Percentiles rank a stretch among this genome's conserved stretches.
These are phyloP conservation scores for Musa itinerans DNA, from an alignment of 176 grass and related monocot species.

Conservation along the genomic window DNA sequence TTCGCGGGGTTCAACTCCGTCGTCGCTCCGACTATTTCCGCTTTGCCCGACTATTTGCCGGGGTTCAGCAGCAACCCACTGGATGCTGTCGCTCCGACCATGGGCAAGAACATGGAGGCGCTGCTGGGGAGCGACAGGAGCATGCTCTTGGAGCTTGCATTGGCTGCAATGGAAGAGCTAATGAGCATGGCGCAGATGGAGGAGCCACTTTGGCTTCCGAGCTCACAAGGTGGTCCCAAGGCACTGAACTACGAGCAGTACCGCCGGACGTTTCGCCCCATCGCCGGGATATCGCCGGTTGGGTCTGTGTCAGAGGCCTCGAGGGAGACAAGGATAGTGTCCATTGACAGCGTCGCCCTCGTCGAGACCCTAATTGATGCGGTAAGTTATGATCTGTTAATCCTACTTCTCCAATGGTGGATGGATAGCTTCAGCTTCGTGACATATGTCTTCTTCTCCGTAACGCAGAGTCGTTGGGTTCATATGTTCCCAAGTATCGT, in stretches of 20 bases:
- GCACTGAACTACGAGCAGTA: constrained; percentile 78
- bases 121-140: constrained; percentile 33
- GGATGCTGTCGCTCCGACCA: constrained; percentile 10
- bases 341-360: constrained; percentile 54
- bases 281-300: constrained; percentile 32
- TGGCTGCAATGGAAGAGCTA: constrained; percentile 89
- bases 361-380: constrained; percentile 83
- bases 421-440: neutral
- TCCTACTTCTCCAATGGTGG: neutral
- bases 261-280: constrained; percentile 34
- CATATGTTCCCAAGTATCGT: constrained; percentile 90
- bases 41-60: constrained; percentile 39
- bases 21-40: constrained; percentile 23
- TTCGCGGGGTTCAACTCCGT: constrained; percentile 33
- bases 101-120: constrained; percentile 18
- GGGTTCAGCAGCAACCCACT: constrained; percentile 3
- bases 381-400: constrained; percentile 15
- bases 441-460: too few species aligned
- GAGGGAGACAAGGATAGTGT: constrained; percentile 61
- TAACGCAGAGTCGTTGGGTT: constrained; percentile 53
- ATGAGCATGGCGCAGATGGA: constrained; percentile 65
- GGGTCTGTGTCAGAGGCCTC: constrained; percentile 66
- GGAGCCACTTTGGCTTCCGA: constrained; percentile 59
- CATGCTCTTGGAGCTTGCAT: constrained; percentile 63
- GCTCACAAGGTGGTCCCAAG: constrained; percentile 25